phyloP scores from a whole-genome alignment of 129 eudicot genomes.

The Pittosporum tobira region DNA sequence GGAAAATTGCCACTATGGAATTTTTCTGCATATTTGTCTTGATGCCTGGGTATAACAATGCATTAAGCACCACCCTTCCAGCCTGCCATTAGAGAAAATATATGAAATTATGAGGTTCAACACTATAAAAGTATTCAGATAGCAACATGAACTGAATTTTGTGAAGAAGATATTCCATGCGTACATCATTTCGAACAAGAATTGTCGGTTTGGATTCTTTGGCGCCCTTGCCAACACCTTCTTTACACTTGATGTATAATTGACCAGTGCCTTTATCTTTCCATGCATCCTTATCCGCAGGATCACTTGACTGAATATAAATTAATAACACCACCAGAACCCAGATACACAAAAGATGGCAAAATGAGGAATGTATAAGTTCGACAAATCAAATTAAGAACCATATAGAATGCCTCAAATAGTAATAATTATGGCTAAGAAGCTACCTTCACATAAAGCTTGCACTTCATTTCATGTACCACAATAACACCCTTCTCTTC shows the following conservation, averaged over 20 bases:
- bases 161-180: constrained; percentile 3
- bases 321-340: too few relatives aligned
- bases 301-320: constrained; percentile 75
- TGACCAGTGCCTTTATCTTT: constrained; percentile 88
- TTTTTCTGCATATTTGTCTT: constrained; percentile 77
- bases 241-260: constrained; percentile 74
- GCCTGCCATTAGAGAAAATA: constrained; percentile 58
- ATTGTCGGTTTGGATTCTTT: constrained; percentile 88
- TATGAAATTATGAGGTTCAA: too few relatives aligned
- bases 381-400: too few relatives aligned
- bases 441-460: constrained; percentile 90
- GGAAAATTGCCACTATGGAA: constrained; percentile 76
- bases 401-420: too few relatives aligned
- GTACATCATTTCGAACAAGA: constrained; percentile 87
- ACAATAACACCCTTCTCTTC: constrained; percentile 73
- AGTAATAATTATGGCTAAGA: neutral
- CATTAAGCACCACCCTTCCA: constrained; percentile 82
- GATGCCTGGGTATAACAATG: constrained; percentile 80
- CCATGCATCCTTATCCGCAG: constrained; percentile 75
- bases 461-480: constrained; percentile 97
- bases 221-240: constrained; percentile 73
- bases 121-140: neutral
- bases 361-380: too few relatives aligned
- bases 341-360: neutral
- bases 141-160: neutral